These are phyloP conservation scores for Mrakia blollopis DNA, from an alignment of 768 basidiomycete genomes.

Conservation along the genomic window DNA sequence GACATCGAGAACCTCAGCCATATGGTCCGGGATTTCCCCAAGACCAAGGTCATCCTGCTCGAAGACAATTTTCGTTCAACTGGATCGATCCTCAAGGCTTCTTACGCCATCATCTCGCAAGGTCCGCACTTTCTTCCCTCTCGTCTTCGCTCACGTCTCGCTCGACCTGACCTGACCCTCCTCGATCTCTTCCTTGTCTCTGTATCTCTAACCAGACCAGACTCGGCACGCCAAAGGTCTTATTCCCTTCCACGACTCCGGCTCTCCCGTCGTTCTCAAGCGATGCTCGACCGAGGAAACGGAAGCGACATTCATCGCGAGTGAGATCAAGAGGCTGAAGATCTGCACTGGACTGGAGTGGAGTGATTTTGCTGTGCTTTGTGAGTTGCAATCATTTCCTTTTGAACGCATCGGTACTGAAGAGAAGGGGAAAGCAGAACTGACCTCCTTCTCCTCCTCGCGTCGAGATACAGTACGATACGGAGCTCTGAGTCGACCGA, in stretches of 20 bases:
- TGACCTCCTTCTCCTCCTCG: not conserved
- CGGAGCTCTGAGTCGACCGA: slow-evolving; percentile 36
- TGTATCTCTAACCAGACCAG: slow-evolving; percentile 53
- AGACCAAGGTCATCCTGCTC: slow-evolving; percentile 63
- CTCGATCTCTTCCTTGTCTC: not conserved
- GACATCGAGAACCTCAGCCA: slow-evolving; percentile 67
- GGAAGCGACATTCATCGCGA: slow-evolving; percentile 67
- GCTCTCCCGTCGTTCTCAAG: slow-evolving; percentile 58
- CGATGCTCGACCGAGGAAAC: slow-evolving; percentile 48
- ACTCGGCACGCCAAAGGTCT: slow-evolving; percentile 69
- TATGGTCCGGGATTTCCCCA: slow-evolving; percentile 67
- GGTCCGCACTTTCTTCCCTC: slow-evolving; percentile 48
- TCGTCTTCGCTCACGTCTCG: not conserved
- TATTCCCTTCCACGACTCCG: slow-evolving; percentile 61
- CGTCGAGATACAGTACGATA: slow-evolving; percentile 49
- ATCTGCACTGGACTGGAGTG: slow-evolving; percentile 67
- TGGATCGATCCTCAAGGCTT: slow-evolving; percentile 63
- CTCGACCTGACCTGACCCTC: too few species aligned
- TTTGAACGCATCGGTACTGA: not conserved
- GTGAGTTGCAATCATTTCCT: slow-evolving; percentile 48
- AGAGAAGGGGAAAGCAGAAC: not conserved
- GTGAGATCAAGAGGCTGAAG: slow-evolving; percentile 70
- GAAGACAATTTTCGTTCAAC: slow-evolving; percentile 87
- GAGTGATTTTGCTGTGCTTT: slow-evolving; percentile 76
- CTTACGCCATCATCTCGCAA: slow-evolving; percentile 74